phyloP scores from a whole-genome alignment of 2,329 filamentous ascomycete species.

The Anthostomella pinea region DNA sequence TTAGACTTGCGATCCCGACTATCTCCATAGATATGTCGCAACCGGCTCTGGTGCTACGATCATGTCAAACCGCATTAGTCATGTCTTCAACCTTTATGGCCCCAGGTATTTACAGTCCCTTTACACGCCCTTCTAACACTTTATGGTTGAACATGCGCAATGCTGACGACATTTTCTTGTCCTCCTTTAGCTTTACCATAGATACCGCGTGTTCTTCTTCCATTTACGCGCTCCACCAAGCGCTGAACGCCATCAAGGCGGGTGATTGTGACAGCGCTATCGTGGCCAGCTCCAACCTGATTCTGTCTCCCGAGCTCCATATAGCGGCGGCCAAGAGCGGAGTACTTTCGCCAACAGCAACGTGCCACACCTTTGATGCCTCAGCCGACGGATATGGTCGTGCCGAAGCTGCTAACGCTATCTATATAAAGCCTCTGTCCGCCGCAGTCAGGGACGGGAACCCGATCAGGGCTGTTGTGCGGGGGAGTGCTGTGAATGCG shows the following conservation, averaged over 20 bases:
- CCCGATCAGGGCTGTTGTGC: conserved; percentile 9
- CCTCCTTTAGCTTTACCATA: conserved; percentile 18
- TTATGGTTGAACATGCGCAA: too few species aligned
- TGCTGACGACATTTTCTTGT: too few species aligned
- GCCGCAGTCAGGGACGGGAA: conserved; percentile 33
- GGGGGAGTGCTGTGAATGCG: conserved; percentile 12
- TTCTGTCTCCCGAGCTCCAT: conserved; percentile 17
- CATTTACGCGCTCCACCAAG: conserved; percentile 18
- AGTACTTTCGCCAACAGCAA: conserved; percentile 35
- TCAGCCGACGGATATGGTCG: conserved; percentile 49
- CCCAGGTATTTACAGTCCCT: conserved; percentile 16
- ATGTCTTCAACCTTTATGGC: conserved; percentile 32
- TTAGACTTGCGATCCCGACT: conserved; percentile 23
- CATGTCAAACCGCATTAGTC: conserved; percentile 32
- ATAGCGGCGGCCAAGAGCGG: conserved; percentile 14
- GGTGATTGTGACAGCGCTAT: conserved; percentile 20
- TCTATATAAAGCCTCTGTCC: conserved; percentile 43
- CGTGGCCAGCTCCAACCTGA: conserved; percentile 20
- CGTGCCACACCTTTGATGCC: conserved; percentile 38
- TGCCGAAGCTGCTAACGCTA: conserved; percentile 43
- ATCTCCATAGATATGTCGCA: conserved; percentile 21
- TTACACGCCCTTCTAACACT: background rate
- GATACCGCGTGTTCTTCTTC: conserved; percentile 32
- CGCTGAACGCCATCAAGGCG: conserved; percentile 8
- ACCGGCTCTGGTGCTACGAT: conserved; percentile 27